Conservation (phyloP, 1,284 basidiomycete species). For the Ustilago nuda region DNA sequence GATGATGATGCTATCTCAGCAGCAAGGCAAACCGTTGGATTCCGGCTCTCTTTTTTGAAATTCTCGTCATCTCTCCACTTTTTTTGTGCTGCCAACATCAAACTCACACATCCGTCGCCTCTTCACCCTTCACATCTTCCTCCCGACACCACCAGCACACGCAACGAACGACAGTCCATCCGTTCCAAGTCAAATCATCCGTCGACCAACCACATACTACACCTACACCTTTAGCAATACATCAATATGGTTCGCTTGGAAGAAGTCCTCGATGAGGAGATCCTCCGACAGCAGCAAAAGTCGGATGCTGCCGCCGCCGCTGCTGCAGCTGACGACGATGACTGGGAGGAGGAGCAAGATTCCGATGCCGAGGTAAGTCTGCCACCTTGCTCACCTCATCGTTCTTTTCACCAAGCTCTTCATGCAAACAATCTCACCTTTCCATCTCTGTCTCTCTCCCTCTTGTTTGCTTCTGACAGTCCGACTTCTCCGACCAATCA, state of each 20-base stretch:
- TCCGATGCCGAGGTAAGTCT: slow-evolving; percentile 48
- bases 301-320: slow-evolving; percentile 32
- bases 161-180: background rate
- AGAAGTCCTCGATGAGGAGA: slow-evolving; percentile 57
- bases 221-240: background rate
- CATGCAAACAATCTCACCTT: background rate
- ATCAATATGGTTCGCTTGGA: slow-evolving; percentile 47
- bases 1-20: slow-evolving; percentile 11
- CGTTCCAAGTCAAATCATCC: too few relatives aligned
- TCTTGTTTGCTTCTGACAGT: slow-evolving; percentile 10
- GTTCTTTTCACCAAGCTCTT: background rate
- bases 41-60: slow-evolving; percentile 20
- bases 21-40: slow-evolving; percentile 16
- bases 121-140: too few relatives aligned
- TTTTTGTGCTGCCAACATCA: background rate
- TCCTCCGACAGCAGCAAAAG: slow-evolving; percentile 48
- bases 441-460: background rate
- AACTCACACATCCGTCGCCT: too few relatives aligned
- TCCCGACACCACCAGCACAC: background rate
- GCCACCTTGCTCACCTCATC: background rate
- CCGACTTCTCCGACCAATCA: slow-evolving; percentile 59
- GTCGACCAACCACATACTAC: too few relatives aligned
- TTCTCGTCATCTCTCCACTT: slow-evolving; percentile 41
- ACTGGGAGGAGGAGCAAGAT: slow-evolving; percentile 45
- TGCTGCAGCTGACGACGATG: slow-evolving; percentile 39